phyloP scores from a whole-genome alignment of 78 protist genomes.

The Protostelium mycophagum region DNA sequence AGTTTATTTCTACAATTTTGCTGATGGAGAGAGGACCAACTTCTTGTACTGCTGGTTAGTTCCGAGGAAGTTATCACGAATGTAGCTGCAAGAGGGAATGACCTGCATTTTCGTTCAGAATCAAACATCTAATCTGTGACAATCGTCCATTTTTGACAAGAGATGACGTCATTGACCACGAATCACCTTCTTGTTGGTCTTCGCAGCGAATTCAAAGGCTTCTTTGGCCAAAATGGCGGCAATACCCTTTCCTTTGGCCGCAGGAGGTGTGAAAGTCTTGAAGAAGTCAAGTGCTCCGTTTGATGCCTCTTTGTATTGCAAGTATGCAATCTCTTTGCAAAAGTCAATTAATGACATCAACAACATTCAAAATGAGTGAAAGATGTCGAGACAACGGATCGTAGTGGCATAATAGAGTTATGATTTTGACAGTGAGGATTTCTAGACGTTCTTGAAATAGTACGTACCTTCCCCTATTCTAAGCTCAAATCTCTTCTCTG shows the following conservation, averaged over 20 bases:
- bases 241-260: background rate
- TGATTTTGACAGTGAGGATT: no score
- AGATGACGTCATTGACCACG: no score
- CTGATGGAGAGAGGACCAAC: background rate
- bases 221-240: background rate
- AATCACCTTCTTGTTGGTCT: background rate
- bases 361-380: no score
- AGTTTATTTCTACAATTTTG: no score
- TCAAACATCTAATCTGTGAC: background rate
- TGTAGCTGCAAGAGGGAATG: background rate
- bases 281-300: background rate
- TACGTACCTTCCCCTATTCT: background rate
- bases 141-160: no score
- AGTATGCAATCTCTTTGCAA: background rate
- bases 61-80: background rate
- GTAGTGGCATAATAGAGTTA: no score
- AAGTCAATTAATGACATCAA: background rate
- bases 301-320: background rate
- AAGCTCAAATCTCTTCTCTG: background rate
- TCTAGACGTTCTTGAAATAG: no score
- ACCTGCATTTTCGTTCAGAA: background rate
- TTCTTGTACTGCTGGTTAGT: background rate
- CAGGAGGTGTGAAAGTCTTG: background rate
- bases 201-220: background rate
- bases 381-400: no score